A percentile compares a stretch with the other conserved stretches of the same genome.
Conservation (phyloP, 2,329 filamentous ascomycete genomes). For the Zymoseptoria crescenta region DNA sequence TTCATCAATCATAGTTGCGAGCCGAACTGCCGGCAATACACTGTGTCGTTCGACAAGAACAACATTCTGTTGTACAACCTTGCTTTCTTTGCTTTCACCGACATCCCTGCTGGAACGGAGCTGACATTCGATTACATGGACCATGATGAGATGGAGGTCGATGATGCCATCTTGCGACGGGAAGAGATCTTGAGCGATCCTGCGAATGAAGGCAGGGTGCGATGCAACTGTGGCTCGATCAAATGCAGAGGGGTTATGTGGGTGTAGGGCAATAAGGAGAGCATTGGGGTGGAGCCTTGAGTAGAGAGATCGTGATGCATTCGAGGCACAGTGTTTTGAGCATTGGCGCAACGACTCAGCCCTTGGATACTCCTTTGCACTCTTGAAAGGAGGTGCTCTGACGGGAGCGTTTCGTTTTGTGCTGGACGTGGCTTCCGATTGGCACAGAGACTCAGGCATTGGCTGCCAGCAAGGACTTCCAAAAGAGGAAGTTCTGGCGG, state of each 20-base stretch:
- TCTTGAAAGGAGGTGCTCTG: too few relatives aligned
- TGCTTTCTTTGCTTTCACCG: slow-evolving; percentile 63
- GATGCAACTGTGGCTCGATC: slow-evolving; percentile 51
- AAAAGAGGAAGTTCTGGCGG: not conserved
- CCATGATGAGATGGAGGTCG: slow-evolving; percentile 44
- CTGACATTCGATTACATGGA: slow-evolving; percentile 75
- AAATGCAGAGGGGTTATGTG: slow-evolving; percentile 65
- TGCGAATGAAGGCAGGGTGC: slow-evolving; percentile 37
- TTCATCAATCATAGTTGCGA: slow-evolving; percentile 81
- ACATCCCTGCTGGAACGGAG: slow-evolving; percentile 60
- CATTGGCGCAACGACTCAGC: not conserved
- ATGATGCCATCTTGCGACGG: slow-evolving; percentile 21
- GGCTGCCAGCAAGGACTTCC: not conserved
- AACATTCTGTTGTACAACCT: slow-evolving; percentile 69
- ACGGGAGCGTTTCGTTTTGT: too few relatives aligned
- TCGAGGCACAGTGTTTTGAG: not conserved
- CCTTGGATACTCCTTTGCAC: too few relatives aligned
- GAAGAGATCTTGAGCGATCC: slow-evolving; percentile 41
- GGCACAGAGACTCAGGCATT: too few relatives aligned
- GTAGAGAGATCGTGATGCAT: too few relatives aligned
- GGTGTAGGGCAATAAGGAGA: slow-evolving; percentile 22
- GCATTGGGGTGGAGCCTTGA: too few relatives aligned
- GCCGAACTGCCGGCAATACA: slow-evolving; percentile 72
- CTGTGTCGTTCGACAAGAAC: slow-evolving; percentile 67
- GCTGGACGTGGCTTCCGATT: too few relatives aligned